phyloP scores from a whole-genome alignment of 768 basidiomycete genomes.

The Tricholoma sp. region DNA sequence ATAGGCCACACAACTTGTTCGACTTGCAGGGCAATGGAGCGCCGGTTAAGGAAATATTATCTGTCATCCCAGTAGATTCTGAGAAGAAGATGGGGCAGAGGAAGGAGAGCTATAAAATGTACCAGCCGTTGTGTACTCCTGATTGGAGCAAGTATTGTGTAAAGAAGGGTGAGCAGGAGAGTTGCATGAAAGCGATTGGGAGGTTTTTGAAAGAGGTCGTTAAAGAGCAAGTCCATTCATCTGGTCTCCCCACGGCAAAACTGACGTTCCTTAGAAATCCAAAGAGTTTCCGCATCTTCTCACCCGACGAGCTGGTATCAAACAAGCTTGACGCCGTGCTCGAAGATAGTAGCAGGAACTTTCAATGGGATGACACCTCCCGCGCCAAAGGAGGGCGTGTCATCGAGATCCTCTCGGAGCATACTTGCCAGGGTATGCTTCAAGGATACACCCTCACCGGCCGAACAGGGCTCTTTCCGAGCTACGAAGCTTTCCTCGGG shows the following conservation, averaged over 20 bases:
- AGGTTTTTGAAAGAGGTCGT: constrained; percentile 53
- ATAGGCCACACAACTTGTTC: constrained; percentile 66
- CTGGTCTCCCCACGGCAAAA: background rate
- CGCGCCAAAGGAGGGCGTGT: constrained; percentile 75
- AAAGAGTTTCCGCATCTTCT: constrained; percentile 79
- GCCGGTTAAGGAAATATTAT: constrained; percentile 53
- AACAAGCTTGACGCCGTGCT: constrained; percentile 87
- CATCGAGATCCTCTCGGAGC: constrained; percentile 85
- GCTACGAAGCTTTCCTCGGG: constrained; percentile 88
- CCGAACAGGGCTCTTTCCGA: constrained; percentile 79
- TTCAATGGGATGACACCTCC: constrained; percentile 77
- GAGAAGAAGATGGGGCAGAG: constrained; percentile 64
- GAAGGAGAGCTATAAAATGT: constrained; percentile 61
- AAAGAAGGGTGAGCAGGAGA: constrained; percentile 53
- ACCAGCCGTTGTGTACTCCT: constrained; percentile 56
- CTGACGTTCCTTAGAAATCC: constrained; percentile 49
- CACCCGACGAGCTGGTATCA: constrained; percentile 82
- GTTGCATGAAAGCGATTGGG: constrained; percentile 74
- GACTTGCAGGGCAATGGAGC: constrained; percentile 36
- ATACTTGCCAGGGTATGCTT: constrained; percentile 86
- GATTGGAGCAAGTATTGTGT: constrained; percentile 56
- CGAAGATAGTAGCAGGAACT: constrained; percentile 61
- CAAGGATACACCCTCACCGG: constrained; percentile 93
- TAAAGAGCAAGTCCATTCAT: constrained; percentile 33
- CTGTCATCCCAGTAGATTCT: constrained; percentile 48